phyloP scores from a whole-genome alignment of 176 grass and related monocot species.

The Musa troglodytarum region DNA sequence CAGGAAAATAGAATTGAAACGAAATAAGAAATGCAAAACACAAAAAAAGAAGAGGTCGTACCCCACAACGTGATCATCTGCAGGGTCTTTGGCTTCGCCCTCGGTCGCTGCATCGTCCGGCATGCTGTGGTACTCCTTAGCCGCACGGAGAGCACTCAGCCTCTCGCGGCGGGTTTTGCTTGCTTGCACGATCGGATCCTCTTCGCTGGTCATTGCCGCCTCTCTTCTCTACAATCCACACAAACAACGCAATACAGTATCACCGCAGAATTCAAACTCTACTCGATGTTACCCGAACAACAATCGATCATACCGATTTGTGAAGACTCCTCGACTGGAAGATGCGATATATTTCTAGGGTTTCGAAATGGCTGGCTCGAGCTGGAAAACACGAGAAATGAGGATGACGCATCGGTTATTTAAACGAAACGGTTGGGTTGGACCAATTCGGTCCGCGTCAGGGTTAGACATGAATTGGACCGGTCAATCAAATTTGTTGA shows the following conservation, averaged over 20 bases:
- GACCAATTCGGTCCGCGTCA: too few species aligned
- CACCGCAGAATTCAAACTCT: too few species aligned
- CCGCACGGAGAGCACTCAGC: conserved; percentile 51
- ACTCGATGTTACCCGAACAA: not conserved
- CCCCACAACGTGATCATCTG: not conserved
- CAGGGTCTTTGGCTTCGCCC: conserved; percentile 6
- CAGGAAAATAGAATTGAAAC: not conserved
- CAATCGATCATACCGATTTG: too few species aligned
- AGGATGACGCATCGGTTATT: too few species aligned
- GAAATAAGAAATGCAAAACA: not conserved
- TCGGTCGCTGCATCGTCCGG: conserved; percentile 27
- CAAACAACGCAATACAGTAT: too few species aligned
- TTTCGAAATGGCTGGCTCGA: too few species aligned
- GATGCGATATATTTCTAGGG: too few species aligned
- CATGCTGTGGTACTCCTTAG: conserved; percentile 51
- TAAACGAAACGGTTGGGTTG: too few species aligned
- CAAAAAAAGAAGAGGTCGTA: not conserved
- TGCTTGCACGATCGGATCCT: conserved; percentile 26
- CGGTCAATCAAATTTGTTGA: too few species aligned
- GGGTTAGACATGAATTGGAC: too few species aligned
- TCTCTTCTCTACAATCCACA: not conserved
- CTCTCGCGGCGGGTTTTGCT: conserved; percentile 40
- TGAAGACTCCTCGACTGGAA: too few species aligned
- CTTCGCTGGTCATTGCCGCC: conserved; percentile 37
- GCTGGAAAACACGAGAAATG: too few species aligned